phyloP scores from a whole-genome alignment of 345 rosid genomes.

The Arabis hirsuta region DNA sequence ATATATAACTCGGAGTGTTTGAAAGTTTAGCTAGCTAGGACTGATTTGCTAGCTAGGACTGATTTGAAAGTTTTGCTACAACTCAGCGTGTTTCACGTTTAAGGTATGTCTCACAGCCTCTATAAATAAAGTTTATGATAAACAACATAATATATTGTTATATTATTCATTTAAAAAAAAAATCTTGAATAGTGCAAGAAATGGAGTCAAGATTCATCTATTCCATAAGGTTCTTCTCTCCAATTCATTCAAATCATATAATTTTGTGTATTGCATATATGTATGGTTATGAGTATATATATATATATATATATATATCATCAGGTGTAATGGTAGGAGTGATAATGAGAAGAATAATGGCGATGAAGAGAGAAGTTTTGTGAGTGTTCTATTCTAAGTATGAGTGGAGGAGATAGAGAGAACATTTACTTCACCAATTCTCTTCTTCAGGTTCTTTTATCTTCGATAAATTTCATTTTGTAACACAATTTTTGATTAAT shows the following conservation, averaged over 20 bases:
- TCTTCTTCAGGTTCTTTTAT: slow-evolving; percentile 34
- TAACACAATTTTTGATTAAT: no score
- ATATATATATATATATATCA: no score
- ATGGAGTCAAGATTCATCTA: slow-evolving; percentile 14
- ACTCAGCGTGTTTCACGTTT: slow-evolving; percentile 36
- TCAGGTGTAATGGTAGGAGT: slow-evolving; percentile 9
- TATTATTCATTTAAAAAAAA: no score
- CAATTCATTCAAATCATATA: slow-evolving; percentile 1
- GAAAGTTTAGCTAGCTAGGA: slow-evolving; percentile 2
- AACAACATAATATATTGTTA: neutral
- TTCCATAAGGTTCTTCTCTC: slow-evolving; percentile 10
- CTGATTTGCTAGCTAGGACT: slow-evolving; percentile 1
- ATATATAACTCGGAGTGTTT: no score
- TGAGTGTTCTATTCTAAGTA: slow-evolving; percentile 24
- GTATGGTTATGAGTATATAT: neutral
- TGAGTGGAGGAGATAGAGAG: slow-evolving; percentile 40
- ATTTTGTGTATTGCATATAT: neutral
- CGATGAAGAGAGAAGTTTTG: slow-evolving; percentile 16
- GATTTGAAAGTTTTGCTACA: neutral
- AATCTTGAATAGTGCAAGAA: no score
- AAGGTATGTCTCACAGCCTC: slow-evolving; percentile 32
- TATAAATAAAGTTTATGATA: slow-evolving; percentile 1
- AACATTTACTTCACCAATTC: slow-evolving; percentile 36
- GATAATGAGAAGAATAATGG: neutral
- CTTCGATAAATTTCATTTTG: neutral